Conservation (phyloP, 345 rosid species). For the Litchi chinensis region DNA sequence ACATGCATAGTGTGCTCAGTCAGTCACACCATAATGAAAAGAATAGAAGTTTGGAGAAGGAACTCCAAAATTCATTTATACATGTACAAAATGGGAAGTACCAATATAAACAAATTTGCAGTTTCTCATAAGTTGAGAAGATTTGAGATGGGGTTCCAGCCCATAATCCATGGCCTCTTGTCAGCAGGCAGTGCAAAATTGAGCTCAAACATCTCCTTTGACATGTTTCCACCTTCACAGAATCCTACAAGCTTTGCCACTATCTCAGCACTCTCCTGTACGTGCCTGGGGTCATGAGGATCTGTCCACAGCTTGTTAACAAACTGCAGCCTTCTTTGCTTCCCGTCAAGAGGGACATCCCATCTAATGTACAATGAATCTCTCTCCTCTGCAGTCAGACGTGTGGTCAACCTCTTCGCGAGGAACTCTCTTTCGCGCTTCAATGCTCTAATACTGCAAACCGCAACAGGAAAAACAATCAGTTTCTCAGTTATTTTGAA, state of each 20-base stretch:
- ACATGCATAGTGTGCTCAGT: slow-evolving; percentile 15
- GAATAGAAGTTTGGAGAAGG: slow-evolving; percentile 28
- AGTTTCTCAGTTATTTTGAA: neutral
- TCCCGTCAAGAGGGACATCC: slow-evolving; percentile 94
- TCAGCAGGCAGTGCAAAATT: slow-evolving; percentile 86
- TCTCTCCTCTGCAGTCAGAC: slow-evolving; percentile 77
- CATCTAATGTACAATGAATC: slow-evolving; percentile 80
- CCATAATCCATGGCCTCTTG: slow-evolving; percentile 86
- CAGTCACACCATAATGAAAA: slow-evolving; percentile 18
- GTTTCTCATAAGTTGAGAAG: slow-evolving; percentile 65
- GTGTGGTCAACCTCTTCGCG: slow-evolving; percentile 78
- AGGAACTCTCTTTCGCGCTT: slow-evolving; percentile 92
- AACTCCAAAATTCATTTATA: slow-evolving; percentile 40
- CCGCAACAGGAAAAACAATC: neutral
- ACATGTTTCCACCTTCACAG: slow-evolving; percentile 78
- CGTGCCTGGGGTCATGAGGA: slow-evolving; percentile 80
- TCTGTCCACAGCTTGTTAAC: slow-evolving; percentile 95
- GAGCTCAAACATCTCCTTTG: slow-evolving; percentile 99
- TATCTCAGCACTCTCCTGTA: slow-evolving; percentile 93
- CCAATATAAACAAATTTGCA: slow-evolving; percentile 32
- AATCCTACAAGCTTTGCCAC: slow-evolving; percentile 96
- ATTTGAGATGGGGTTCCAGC: slow-evolving; percentile 91
- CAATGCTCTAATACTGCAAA: slow-evolving; percentile 72
- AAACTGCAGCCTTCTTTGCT: slow-evolving; percentile 92
- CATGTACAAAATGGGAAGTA: slow-evolving; percentile 36